Evolutionary conservation across 2,329 filamentous ascomycete species (phyloP).

Genomic region (Fusarium decemcellulare): DNA sequence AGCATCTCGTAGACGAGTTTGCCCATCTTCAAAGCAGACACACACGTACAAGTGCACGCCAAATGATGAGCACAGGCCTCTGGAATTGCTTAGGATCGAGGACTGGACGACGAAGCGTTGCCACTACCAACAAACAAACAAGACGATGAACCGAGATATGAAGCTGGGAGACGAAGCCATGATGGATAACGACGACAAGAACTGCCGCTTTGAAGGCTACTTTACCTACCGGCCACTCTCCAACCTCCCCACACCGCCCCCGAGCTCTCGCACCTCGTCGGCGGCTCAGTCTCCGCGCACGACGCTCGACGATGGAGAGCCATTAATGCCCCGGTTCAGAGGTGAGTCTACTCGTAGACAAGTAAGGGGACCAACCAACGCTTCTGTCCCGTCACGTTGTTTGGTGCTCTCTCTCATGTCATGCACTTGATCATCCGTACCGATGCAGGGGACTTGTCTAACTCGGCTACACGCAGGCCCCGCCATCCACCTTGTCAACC

Average conservation of each 20-base stretch:
- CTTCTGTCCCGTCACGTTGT: conserved; percentile 14
- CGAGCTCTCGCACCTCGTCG: conserved; percentile 63
- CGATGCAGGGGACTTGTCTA: conserved; percentile 10
- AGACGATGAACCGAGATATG: conserved; percentile 42
- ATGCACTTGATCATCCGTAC: conserved; percentile 8
- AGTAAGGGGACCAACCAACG: conserved; percentile 4
- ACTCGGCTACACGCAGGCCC: conserved; percentile 62
- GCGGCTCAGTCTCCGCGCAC: conserved; percentile 60
- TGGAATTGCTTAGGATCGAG: conserved; percentile 39
- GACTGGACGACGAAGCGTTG: conserved; percentile 37
- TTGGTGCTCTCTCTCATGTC: conserved; percentile 12
- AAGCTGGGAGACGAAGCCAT: conserved; percentile 31
- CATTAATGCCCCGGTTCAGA: conserved; percentile 55
- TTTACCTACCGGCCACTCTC: conserved; percentile 78
- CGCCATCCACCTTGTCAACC: conserved; percentile 75
- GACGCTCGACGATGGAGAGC: conserved; percentile 60
- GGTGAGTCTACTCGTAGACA: conserved; percentile 49
- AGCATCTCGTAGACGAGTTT: conserved; percentile 39
- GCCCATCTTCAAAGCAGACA: conserved; percentile 17
- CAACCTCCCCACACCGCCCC: conserved; percentile 77
- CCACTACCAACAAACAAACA: conserved; percentile 26
- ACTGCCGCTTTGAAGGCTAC: conserved; percentile 59
- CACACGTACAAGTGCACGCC: conserved; percentile 31
- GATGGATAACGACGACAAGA: conserved; percentile 34
- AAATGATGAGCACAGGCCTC: conserved; percentile 42